Percentiles rank a stretch among this genome's conserved stretches.
Evolutionary conservation across 257 asterid species (phyloP).

Genomic region (Solanum okadae): DNA sequence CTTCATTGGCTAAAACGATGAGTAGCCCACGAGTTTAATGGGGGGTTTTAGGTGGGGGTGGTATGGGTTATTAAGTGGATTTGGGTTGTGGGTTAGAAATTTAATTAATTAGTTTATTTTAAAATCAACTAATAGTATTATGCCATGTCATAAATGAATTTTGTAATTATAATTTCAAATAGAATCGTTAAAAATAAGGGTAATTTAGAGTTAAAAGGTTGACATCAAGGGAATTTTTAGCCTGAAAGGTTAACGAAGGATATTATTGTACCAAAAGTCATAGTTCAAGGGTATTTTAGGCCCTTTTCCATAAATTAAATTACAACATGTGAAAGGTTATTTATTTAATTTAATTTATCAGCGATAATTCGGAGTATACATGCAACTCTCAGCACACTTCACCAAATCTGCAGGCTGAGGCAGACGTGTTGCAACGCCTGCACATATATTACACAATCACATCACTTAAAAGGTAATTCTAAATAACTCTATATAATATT

Average conservation of each 20-base stretch:
- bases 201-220: background rate
- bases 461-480: background rate
- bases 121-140: background rate
- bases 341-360: constrained; percentile 5
- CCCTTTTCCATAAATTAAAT: background rate
- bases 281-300: background rate
- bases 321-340: background rate
- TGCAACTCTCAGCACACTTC: constrained; percentile 89
- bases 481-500: background rate
- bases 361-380: constrained; percentile 78
- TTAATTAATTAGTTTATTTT: background rate
- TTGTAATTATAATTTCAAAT: too few relatives aligned
- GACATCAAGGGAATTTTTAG: background rate
- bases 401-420: constrained; percentile 76
- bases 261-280: background rate
- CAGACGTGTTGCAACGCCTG: constrained; percentile 76
- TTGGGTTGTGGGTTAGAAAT: background rate
- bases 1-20: too few relatives aligned
- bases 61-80: too few relatives aligned
- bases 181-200: background rate
- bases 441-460: background rate
- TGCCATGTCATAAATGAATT: background rate
- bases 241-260: background rate
- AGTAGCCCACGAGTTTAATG: too few relatives aligned
- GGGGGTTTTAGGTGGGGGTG: too few relatives aligned